These are phyloP conservation scores for Aspergillus fructus DNA, from an alignment of 2,329 filamentous ascomycete species.

Conservation along the genomic window DNA sequence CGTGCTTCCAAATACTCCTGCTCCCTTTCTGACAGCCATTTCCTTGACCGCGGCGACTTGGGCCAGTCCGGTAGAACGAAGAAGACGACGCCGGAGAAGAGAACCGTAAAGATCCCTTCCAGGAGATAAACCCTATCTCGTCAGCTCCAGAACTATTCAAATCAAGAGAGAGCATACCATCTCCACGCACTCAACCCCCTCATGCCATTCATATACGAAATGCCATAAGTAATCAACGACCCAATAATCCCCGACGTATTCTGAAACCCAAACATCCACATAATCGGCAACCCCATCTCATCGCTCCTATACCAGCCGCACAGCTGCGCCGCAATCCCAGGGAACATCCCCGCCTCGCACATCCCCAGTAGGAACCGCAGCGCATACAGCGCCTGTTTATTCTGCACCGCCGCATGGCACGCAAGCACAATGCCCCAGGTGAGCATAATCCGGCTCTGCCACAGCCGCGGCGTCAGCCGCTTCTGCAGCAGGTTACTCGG, in stretches of 20 bases:
- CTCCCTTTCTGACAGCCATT: conserved; percentile 16
- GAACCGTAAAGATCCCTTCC: conserved; percentile 15
- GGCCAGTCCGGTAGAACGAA: conserved; percentile 16
- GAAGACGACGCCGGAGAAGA: conserved; percentile 12
- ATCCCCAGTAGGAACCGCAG: conserved; percentile 14
- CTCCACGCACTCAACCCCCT: conserved; percentile 13
- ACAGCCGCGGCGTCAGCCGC: conserved; percentile 11
- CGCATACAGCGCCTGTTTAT: conserved; percentile 11
- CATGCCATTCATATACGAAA: conserved; percentile 16
- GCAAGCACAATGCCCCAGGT: conserved; percentile 14
- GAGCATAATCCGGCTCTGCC: conserved; percentile 14
- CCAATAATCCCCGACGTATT: conserved; percentile 14
- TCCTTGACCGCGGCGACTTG: conserved; percentile 4
- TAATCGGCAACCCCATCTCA: conserved; percentile 15
- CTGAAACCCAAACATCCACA: conserved; percentile 19
- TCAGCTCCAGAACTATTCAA: neutral
- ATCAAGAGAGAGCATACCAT: neutral
- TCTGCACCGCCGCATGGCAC: conserved; percentile 14
- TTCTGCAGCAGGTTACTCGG: conserved; percentile 15
- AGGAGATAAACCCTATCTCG: conserved; percentile 12
- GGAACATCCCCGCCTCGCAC: conserved; percentile 17
- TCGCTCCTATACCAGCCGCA: conserved; percentile 18
- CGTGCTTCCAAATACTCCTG: conserved; percentile 15
- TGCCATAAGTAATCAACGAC: conserved; percentile 10
- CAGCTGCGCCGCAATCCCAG: conserved; percentile 13